phyloP scores from a whole-genome alignment of 2,329 filamentous ascomycete genomes.

The Stagonosporopsis vannaccii region DNA sequence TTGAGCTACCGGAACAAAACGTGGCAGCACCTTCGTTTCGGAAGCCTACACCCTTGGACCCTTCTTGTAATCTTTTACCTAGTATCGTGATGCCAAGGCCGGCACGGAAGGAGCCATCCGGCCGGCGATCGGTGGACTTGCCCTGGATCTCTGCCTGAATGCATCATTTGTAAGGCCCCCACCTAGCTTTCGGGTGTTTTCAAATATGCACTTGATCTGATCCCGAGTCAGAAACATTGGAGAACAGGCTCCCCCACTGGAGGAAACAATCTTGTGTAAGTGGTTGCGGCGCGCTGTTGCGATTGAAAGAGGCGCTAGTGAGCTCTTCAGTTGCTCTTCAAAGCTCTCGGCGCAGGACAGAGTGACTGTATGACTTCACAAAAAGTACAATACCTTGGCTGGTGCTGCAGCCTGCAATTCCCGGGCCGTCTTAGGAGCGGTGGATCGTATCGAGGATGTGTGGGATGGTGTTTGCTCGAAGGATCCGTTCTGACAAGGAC shows the following conservation, averaged over 20 bases:
- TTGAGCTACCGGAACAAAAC: constrained; percentile 21
- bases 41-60: constrained; percentile 17
- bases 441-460: background rate
- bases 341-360: background rate
- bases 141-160: constrained; percentile 5
- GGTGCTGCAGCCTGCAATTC: background rate
- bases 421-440: background rate
- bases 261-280: background rate
- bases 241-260: background rate
- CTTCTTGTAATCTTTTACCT: constrained; percentile 20
- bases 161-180: background rate
- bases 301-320: constrained; percentile 10
- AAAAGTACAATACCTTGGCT: background rate
- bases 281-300: constrained; percentile 18
- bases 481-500: constrained; percentile 10
- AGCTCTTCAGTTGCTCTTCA: constrained; percentile 1
- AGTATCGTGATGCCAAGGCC: constrained; percentile 31
- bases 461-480: constrained; percentile 5
- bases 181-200: background rate
- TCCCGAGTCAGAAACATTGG: constrained; percentile 7
- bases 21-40: constrained; percentile 12
- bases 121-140: constrained; percentile 27
- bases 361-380: background rate
- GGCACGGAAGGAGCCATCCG: constrained; percentile 21
- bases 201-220: background rate